Base-by-base conservation (phyloP, 169 alveolate species). In the Cryptosporidium felis region DNA sequence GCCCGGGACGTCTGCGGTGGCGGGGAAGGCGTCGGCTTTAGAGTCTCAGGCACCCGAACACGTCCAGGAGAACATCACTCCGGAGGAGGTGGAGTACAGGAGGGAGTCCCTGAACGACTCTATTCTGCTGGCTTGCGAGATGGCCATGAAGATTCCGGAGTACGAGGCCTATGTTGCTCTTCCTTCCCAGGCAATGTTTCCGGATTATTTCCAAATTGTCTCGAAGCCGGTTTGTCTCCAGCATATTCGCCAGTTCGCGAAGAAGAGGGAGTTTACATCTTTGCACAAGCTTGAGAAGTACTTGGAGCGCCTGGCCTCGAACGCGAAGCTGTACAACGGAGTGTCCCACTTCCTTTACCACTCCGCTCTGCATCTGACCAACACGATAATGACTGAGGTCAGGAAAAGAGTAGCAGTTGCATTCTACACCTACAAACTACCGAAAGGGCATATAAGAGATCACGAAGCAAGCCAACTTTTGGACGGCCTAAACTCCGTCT, bases 361-460 rank as follows among this genome's bases (percentile, higher is more conserved):
- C 56, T 74, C 85, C 14, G 85, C 85, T 74, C 67, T 74, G 21
- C 85, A 74, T 56, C 26, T 74, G 3, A 74, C 58, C 9, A 74
- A 56, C 30, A 49, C 53, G 0, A 53, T 74, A 16, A 74, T 74
- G 85, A 53, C 32, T 40, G 85, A 74, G 32, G 85, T 74, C 4
- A 49, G 85, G 3, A 74, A 74, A 34, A 49, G 85, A 21, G 85
- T 74, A 2, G 46, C 85, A 18, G 85, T 74, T 34, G 85, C 85
- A 34, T 74, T 51, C 28, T 74, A 74, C 30, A 74, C 85, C 0
- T 74, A 74, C 32, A 74, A 74, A 32, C 46, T 74, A 12, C 85
- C 85, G n/a, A 44, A 49, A 74, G 85, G 85, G 9, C 85, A 74
- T 49, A 38, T 56, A 18, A 74, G 85, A 23, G 85, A 74, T 45